Evolutionary conservation across 306 rosid species (phyloP).

Genomic region (Corylus americana): DNA sequence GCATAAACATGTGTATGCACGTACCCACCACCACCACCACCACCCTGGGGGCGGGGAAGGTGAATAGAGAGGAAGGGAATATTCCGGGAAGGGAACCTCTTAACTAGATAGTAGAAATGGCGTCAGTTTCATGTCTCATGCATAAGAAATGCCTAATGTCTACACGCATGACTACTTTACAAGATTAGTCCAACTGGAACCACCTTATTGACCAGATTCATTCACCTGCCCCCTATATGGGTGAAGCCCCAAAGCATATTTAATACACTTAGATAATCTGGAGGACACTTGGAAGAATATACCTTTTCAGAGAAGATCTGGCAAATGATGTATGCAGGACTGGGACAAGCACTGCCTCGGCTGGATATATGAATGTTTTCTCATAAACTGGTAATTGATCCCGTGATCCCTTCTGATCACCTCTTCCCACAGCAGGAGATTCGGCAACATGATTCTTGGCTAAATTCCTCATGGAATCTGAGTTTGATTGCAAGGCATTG

Average conservation of each 20-base stretch:
- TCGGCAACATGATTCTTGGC: slow-evolving; percentile 57
- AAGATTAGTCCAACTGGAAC: slow-evolving; percentile 13
- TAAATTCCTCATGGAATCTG: slow-evolving; percentile 44
- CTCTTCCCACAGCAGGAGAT: slow-evolving; percentile 55
- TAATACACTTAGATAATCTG: too few relatives aligned
- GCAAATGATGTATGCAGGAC: slow-evolving; percentile 74
- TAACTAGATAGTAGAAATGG: background rate
- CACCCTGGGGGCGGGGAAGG: too few relatives aligned
- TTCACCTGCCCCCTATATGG: slow-evolving; percentile 12
- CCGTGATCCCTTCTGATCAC: slow-evolving; percentile 65
- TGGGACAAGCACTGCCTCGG: slow-evolving; percentile 91
- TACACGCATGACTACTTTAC: slow-evolving; percentile 7
- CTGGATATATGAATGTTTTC: slow-evolving; percentile 81
- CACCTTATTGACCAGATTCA: slow-evolving; percentile 13
- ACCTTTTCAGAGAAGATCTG: slow-evolving; percentile 89
- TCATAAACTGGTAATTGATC: slow-evolving; percentile 54
- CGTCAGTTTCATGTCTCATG: background rate
- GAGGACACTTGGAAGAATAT: slow-evolving; percentile 13
- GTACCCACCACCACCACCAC: too few relatives aligned
- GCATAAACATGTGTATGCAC: background rate
- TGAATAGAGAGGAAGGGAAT: background rate
- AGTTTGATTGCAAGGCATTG: slow-evolving; percentile 45
- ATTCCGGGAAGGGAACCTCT: background rate
- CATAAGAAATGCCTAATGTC: background rate
- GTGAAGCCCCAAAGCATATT: background rate